Base-by-base conservation (phyloP, 768 basidiomycete genomes). In the Postia placenta region DNA sequence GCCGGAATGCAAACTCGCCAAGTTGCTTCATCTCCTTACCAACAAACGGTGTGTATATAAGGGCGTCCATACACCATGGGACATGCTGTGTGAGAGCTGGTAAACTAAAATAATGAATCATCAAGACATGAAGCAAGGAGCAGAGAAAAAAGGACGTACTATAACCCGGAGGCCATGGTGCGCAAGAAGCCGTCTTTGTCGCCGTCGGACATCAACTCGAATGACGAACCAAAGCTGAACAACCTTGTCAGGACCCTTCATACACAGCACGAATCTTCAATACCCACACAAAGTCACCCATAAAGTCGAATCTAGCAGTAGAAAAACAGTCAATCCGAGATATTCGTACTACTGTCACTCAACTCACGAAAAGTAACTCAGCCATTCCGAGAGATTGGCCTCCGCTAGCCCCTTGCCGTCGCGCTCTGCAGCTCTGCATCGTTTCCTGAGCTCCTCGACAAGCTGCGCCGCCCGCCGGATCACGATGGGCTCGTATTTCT, bases 401-500 rank as follows among this genome's bases (percentile, higher is more conserved):
- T 17, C 4, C 9, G 20, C 12, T 19, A 6, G 6, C 6, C 38
- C 20, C n/a, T 35, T 35, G 15, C 38, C 38, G 7, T 26, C 30
- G n/a, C 33, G 12, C 17, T 39, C 17, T 6, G 45, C 45, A 4
- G 11, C 28, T 15, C 15, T 15, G 28, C 15, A 46, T 24, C 17
- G 28, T 5, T 43, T 26, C 37, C n/a, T 38, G 11, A 55, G 39
- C 6, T 43, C 28, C 14, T 62, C 56, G 1, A 57, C 41, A 19
- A 59, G 51, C 56, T 17, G 57, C 2, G 23, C 12, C 5, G 53
- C 56, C 15, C 72, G 64, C 47, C 58, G 67, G 5, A 59, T 58
- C 11, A 75, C 58, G 17, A 68, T 64, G 1, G 50, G 59, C 51
- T 73, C 66, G 52, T 76, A 77, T 11, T 67, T 70, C 54, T 73